A percentile compares a stretch with the other conserved stretches of the same genome.
These are phyloP conservation scores for Penicillium hesseltinei DNA, from an alignment of 2,329 filamentous ascomycete species.

Conservation along the genomic window DNA sequence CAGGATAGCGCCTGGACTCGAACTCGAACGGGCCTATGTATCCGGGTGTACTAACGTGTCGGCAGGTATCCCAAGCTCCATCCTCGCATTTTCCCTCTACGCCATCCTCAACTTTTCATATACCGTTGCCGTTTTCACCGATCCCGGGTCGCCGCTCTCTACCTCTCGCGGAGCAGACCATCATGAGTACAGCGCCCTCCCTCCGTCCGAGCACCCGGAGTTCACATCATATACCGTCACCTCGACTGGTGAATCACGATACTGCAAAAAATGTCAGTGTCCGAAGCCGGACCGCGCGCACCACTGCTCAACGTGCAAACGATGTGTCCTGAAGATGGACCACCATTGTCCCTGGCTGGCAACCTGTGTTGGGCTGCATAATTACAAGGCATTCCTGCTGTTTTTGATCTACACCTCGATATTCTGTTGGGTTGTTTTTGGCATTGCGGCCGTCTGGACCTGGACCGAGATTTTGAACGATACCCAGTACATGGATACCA, in stretches of 20 bases:
- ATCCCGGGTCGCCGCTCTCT: conserved; percentile 67
- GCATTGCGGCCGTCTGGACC: conserved; percentile 75
- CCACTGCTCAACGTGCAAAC: conserved; percentile 91
- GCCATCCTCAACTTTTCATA: conserved; percentile 82
- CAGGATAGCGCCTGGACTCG: neutral
- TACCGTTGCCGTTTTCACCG: conserved; percentile 87
- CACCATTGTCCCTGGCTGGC: conserved; percentile 98
- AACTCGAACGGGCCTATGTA: neutral
- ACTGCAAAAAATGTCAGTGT: conserved; percentile 96
- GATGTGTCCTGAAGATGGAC: conserved; percentile 98
- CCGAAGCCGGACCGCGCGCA: conserved; percentile 94
- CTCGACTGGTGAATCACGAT: conserved; percentile 79
- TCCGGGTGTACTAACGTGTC: conserved; percentile 1
- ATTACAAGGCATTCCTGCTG: conserved; percentile 93
- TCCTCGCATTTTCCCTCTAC: conserved; percentile 70
- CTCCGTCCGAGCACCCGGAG: conserved; percentile 63
- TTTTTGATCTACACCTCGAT: conserved; percentile 87
- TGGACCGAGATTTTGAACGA: conserved; percentile 77
- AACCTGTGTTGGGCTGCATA: conserved; percentile 87
- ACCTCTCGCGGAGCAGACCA: conserved; percentile 28
- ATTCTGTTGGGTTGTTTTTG: conserved; percentile 80
- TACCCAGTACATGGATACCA: conserved; percentile 67
- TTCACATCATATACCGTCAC: conserved; percentile 86
- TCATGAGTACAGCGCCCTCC: conserved; percentile 70
- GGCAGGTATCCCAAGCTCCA: conserved; percentile 50